These are phyloP conservation scores for Medicago ruthenica DNA, from an alignment of 306 rosid species.

Conservation along the genomic window DNA sequence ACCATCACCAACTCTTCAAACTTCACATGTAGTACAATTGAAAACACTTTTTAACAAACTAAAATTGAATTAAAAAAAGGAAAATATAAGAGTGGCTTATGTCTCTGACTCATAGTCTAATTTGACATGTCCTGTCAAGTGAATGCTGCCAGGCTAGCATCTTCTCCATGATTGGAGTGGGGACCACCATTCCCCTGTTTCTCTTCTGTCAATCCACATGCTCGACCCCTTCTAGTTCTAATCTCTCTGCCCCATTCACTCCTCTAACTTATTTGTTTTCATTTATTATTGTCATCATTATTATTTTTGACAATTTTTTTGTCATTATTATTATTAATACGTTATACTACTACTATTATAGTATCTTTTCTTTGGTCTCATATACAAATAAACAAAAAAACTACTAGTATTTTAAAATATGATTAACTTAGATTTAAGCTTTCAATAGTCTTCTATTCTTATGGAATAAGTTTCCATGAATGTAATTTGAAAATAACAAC, in stretches of 20 bases:
- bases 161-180: constrained; percentile 65
- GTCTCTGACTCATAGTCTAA: background rate
- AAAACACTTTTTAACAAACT: background rate
- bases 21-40: background rate
- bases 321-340: too few species aligned
- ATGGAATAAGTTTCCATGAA: too few species aligned
- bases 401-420: too few species aligned
- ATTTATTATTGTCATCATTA: constrained; percentile 29
- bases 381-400: too few species aligned
- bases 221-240: constrained; percentile 33
- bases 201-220: constrained; percentile 74
- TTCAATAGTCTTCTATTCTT: too few species aligned
- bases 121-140: constrained; percentile 56
- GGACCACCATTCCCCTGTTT: constrained; percentile 52
- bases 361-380: too few species aligned
- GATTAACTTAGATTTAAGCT: too few species aligned
- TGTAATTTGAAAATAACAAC: too few species aligned
- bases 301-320: background rate
- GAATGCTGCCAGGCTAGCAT: constrained; percentile 85
- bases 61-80: background rate
- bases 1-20: background rate
- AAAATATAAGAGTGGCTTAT: background rate
- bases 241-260: constrained; percentile 50
- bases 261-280: constrained; percentile 13
- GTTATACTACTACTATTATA: too few species aligned